Evolutionary conservation across 2,329 filamentous ascomycete genomes (phyloP).

Genomic region (Colletotrichum chrysophilum): DNA sequence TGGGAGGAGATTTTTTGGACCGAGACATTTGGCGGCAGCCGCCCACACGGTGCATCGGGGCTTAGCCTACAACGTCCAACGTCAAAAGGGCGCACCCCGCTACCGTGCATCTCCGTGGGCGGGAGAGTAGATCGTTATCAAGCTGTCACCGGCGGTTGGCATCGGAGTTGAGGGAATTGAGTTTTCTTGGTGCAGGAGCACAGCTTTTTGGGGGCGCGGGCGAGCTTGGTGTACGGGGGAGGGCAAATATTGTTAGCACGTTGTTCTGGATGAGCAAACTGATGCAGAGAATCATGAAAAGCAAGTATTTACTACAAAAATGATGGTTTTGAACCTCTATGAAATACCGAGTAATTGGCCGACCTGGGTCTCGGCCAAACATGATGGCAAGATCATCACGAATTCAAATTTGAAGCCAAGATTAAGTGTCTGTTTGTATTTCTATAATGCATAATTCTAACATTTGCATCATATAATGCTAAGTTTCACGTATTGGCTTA

Average conservation of each 20-base stretch:
- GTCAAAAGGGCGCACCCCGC: conserved; percentile 1
- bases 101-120: conserved; percentile 6
- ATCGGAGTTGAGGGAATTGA: conserved; percentile 12
- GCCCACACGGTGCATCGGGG: conserved; percentile 3
- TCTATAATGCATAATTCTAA: too few species aligned
- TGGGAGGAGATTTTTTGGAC: not conserved
- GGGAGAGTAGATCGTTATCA: conserved; percentile 5
- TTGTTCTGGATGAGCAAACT: not conserved
- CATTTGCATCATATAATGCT: not conserved
- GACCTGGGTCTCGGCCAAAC: not conserved
- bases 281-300: not conserved
- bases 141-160: conserved; percentile 9
- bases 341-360: not conserved
- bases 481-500: not conserved
- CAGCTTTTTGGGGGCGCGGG: not conserved
- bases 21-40: conserved; percentile 6
- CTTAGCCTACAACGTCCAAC: not conserved
- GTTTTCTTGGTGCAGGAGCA: not conserved
- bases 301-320: not conserved
- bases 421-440: too few species aligned
- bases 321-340: not conserved
- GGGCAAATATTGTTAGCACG: not conserved
- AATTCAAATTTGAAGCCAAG: too few species aligned
- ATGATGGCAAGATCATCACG: not conserved
- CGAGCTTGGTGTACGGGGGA: not conserved